Evolutionary conservation across 1,284 basidiomycete genomes (phyloP), one percentile per base, ranked within the genome.

Genomic region (Volvariella surrecta): DNA sequence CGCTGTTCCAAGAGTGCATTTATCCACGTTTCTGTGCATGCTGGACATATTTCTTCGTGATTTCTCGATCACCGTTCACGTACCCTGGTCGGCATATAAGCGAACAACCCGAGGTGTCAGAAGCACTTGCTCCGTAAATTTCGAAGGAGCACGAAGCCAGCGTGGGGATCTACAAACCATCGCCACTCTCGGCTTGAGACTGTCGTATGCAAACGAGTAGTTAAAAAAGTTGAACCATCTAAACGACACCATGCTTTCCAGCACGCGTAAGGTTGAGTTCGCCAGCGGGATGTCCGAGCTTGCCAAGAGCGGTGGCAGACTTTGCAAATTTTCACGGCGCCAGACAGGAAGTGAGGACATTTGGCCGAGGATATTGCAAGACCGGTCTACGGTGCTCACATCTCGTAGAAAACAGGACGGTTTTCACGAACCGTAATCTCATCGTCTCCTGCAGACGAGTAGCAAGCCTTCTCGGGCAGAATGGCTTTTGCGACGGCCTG

Each of bases 101-200:
- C n/a, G n/a, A n/a, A n/a, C n/a, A n/a, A n/a, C n/a, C n/a, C n/a
- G n/a, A n/a, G n/a, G n/a, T 83, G 48, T 4, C 6, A 6, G 38
- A n/a, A 43, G 15, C 15, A 31, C 41, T n/a, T 0, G 76, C 81
- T 56, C 92, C 86, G n/a, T 92, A 69, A 46, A 94, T 79, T 55
- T 95, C 89, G 58, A 95, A 92, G 0, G 82, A 82, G 59, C 89
- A 94, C 1, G 86, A 89, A 0, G 91, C 88, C 20, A 94, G 70
- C 1, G 91, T 93, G 1, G 90, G 87, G 43, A 93, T 89, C 86
- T 89, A 48, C 2, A 17, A 15, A 19, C n/a, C n/a, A 15, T 35
- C 34, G 18, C 4, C 6, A 6, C 6, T 28, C 11, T 6, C 24
- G 24, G 24, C 11, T 39, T 44, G 31, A 50, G 40, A 20, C 31